phyloP scores from a whole-genome alignment of 257 asterid species.

The Solanum gandarillasii region DNA sequence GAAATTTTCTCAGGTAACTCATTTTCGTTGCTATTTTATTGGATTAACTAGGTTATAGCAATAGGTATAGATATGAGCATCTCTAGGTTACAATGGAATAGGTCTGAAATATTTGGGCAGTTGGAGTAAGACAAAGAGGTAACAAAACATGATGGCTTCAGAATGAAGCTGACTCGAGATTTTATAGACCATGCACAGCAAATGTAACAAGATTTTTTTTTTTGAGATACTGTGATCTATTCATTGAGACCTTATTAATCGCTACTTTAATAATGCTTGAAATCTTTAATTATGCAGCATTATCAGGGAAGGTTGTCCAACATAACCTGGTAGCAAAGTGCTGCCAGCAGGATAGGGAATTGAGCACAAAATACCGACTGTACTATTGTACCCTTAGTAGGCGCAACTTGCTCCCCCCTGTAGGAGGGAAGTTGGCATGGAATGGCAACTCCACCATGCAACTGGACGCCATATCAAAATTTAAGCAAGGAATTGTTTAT shows the following conservation, averaged over 20 bases:
- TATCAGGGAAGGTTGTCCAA: conserved; percentile 86
- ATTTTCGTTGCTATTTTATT: background rate
- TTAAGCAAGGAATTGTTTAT: conserved; percentile 55
- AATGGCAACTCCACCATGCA: conserved; percentile 66
- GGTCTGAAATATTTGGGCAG: background rate
- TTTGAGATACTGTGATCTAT: background rate
- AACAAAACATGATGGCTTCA: background rate
- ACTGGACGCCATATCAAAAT: conserved; percentile 48
- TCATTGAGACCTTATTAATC: conserved; percentile 19
- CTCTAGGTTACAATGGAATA: background rate
- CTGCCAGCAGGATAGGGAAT: conserved; percentile 93
- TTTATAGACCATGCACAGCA: background rate
- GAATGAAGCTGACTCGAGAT: background rate
- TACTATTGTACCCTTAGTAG: conserved; percentile 54
- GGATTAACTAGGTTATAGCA: background rate
- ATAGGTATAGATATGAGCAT: background rate
- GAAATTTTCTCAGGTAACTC: background rate
- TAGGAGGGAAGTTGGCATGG: conserved; percentile 71
- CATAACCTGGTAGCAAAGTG: conserved; percentile 83
- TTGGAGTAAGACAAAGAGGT: background rate
- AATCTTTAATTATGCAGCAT: conserved; percentile 82
- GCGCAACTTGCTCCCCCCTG: conserved; percentile 47
- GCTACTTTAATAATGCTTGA: conserved; percentile 32
- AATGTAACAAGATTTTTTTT: background rate
- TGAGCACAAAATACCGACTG: conserved; percentile 54